Evolutionary conservation across 2,329 filamentous ascomycete species (phyloP), one percentile per base, ranked within the genome.

Genomic region (Corinectria fuckeliana): DNA sequence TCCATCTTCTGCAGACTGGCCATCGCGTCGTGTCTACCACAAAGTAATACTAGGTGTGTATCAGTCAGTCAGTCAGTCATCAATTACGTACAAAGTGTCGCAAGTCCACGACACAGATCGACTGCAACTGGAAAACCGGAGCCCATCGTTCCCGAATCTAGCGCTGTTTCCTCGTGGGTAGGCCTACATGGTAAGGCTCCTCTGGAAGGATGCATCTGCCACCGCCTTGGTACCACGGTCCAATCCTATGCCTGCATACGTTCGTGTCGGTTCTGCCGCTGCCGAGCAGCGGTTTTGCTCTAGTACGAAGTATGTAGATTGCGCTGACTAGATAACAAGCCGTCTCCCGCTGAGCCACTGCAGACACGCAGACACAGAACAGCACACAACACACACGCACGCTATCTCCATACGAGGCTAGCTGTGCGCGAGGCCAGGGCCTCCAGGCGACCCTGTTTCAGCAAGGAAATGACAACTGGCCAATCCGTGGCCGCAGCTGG

Each of bases 371-470:
- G 13, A 45, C n/a, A 45, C 25, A 16, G 13, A 9, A 5, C 16
- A 18, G 36, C 25, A 45, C 51, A 28, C 21, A 18, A 41, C 44
- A 49, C 52, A 20, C 34, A 49, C 36, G 16, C 42, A 30, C 44
- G 20, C 25, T 32, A 18, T 44, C 47, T 28, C 47, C 34, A 38
- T 26, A 50, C 18, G 16, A 18, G 50, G 48, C 57, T 57, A 42
- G 52, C 39, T 47, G 14, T 28, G 21, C 52, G 39, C 52, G n/a
- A 28, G 38, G 52, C 21, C 45, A 56, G 63, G 61, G 62, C 67
- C 67, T 66, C 61, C 61, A 69, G 65, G 66, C 64, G 60, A 64
- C 67, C 67, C 67, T 69, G 67, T 70, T 70, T 69, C 67, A 69
- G 60, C 57, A 67, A n/a, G 67, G 67, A 69, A 69, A 69, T 69